Base-by-base conservation (phyloP, 768 basidiomycete species). In the Symmetrospora coprosmae region DNA sequence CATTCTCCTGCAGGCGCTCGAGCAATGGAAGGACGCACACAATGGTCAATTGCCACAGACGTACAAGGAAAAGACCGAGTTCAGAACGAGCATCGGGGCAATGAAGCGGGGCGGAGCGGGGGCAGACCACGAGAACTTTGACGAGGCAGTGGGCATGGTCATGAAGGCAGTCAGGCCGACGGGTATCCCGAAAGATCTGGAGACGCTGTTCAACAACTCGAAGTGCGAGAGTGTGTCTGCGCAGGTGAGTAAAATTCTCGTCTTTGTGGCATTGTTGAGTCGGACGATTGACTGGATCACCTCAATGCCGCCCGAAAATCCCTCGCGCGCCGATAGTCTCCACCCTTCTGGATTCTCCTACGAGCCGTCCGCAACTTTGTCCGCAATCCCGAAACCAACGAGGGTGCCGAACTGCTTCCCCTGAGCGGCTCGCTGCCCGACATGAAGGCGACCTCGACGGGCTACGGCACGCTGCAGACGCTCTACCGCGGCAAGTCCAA, bases 61-160 rank as follows among this genome's bases (percentile, higher is more conserved):
- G 30, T 74, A 70, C 33, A 76, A 76, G 1, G 86, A 94, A 66
- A 81, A 84, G 67, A 78, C 83, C 63, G 81, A 78, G 28, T 92
- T 96, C 77, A 89, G 90, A 69, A 74, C 78, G 33, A 56, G 53
- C 2, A 74, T 97, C 41, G 72, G 76, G n/a, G 74, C 74, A 1
- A 79, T 83, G 76, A 82, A 82, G 67, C 69, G 78, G 60, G 88
- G 87, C 67, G 66, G 73, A 0, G 37, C 16, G 8, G 58, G 63
- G 14, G 19, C 31, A 0, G 94, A 99, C 69, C 89, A 97, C 70
- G 94, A 99, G 76, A 99, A 97, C 73, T 90, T 90, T 70, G 92
- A 94, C 62, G 92, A 97, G 72, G 92, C 91, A 1, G 80, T 85
- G 68, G 78, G 84, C 6, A 86, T 94, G 70, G 87, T 85, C 0